Evolutionary conservation across 2,329 filamentous ascomycete species (phyloP).

Genomic region (Aspergillus neotritici): DNA sequence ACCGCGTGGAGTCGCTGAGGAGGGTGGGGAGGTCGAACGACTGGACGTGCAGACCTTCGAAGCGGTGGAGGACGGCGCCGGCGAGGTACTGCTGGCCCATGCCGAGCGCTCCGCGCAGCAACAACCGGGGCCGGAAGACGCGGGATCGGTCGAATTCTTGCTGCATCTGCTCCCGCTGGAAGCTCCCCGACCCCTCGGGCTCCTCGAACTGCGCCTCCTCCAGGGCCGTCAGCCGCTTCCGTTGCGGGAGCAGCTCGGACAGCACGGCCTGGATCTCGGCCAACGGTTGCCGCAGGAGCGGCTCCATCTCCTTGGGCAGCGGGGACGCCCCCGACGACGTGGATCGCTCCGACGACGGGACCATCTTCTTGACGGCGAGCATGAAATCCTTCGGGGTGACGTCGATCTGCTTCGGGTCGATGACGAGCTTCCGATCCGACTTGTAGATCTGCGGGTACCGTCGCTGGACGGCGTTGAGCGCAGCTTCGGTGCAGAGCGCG

Average conservation of each 20-base stretch:
- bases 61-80: constrained; percentile 77
- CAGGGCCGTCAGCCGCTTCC: constrained; percentile 80
- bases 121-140: constrained; percentile 79
- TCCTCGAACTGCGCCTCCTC: constrained; percentile 93
- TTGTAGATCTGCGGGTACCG: constrained; percentile 95
- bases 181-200: constrained; percentile 73
- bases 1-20: constrained; percentile 72
- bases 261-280: constrained; percentile 62
- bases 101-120: constrained; percentile 74
- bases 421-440: constrained; percentile 81
- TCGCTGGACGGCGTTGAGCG: constrained; percentile 89
- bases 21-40: constrained; percentile 87
- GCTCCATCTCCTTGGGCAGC: constrained; percentile 72
- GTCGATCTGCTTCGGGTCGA: constrained; percentile 76
- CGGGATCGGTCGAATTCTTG: constrained; percentile 80
- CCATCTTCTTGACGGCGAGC: constrained; percentile 91
- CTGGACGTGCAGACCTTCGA: constrained; percentile 91
- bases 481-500: constrained; percentile 90
- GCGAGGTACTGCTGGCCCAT: constrained; percentile 94
- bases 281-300: constrained; percentile 70
- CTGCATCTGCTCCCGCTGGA: constrained; percentile 72
- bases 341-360: constrained; percentile 89
- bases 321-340: constrained; percentile 78
- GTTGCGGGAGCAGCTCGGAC: constrained; percentile 72
- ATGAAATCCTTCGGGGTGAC: constrained; percentile 94